Evolutionary conservation across 768 basidiomycete genomes (phyloP), one percentile per base, ranked within the genome.

Genomic region (Trichaptum fuscoviolaceum): DNA sequence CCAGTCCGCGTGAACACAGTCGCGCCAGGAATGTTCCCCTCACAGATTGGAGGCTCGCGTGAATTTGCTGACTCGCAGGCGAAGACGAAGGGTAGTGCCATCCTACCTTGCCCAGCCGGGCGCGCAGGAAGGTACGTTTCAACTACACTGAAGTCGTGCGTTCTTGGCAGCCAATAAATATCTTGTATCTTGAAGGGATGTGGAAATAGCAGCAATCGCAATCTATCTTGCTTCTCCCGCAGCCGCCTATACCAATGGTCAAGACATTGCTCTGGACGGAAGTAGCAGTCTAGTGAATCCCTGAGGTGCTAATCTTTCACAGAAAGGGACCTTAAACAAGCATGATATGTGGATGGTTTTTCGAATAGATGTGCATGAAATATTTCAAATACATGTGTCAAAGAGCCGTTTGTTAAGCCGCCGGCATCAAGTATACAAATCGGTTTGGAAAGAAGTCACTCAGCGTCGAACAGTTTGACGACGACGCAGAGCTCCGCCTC

Each of bases 211-310:
- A 7, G 92, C 89, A 9, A 90, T 91, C 9, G 91, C 79, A 0
- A 82, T 93, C 5, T 92, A 91, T 74, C 82, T 93, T 6, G 88
- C 84, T 7, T 91, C 91, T 12, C 83, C 80, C 10, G 89, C 90
- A 2, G 91, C 90, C 35, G 85, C 81, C 34, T 93, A 91, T 73
- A 85, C 84, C 68, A 90, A 89, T 68, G 92, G 92, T 17, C 92
- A 93, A 72, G 89, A 93, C 73, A 82, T 94, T 57, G 77, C 86
- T 18, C 82, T 93, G 42, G 92, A 94, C 70, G 92, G 92, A 34
- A 89, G 91, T 0, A 30, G 2, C 8, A 30, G 30, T 30, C 30
- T 30, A 2, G 30, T 30, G 8, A 30, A 2, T 30, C 30, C 30
- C 8, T 30, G n/a, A 30, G 30, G 30, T 30, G 30, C 8, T 30